These are phyloP conservation scores for Catenaria anguillulae DNA, from an alignment of 371 early-diverging fungal genomes.

Conservation along the genomic window DNA sequence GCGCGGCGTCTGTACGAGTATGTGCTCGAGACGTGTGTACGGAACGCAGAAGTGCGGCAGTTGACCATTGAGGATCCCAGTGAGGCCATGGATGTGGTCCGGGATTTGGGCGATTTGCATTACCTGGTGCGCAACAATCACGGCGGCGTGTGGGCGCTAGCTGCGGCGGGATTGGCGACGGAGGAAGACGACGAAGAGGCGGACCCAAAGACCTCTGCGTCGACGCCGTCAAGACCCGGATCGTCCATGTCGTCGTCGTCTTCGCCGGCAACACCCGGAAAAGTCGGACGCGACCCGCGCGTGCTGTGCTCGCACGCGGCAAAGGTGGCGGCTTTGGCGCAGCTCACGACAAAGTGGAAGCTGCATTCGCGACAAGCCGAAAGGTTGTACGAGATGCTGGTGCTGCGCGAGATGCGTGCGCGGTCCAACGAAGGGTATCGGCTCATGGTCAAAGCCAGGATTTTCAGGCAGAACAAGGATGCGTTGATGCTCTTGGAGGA, in stretches of 20 bases:
- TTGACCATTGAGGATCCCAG: background rate
- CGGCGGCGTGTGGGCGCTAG: background rate
- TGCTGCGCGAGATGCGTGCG: background rate
- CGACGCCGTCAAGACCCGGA: too few species aligned
- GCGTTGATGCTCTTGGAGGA: background rate
- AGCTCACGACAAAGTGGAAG: background rate
- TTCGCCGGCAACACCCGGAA: too few species aligned
- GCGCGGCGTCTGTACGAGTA: background rate
- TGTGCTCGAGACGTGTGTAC: background rate
- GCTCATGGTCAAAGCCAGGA: background rate
- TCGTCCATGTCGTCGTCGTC: too few species aligned
- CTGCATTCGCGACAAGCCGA: background rate
- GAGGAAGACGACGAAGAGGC: too few species aligned
- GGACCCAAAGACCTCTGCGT: too few species aligned
- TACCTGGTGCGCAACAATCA: background rate
- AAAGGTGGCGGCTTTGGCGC: background rate
- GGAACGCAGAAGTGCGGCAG: background rate
- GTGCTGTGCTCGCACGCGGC: background rate
- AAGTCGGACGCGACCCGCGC: too few species aligned
- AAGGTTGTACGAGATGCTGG: background rate
- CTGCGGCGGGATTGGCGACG: background rate
- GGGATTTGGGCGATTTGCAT: background rate
- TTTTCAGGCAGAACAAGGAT: background rate
- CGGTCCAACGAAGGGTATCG: background rate
- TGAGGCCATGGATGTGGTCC: background rate